Evolutionary conservation across 2,329 filamentous ascomycete genomes (phyloP).

Genomic region (Aureobasidium lini): DNA sequence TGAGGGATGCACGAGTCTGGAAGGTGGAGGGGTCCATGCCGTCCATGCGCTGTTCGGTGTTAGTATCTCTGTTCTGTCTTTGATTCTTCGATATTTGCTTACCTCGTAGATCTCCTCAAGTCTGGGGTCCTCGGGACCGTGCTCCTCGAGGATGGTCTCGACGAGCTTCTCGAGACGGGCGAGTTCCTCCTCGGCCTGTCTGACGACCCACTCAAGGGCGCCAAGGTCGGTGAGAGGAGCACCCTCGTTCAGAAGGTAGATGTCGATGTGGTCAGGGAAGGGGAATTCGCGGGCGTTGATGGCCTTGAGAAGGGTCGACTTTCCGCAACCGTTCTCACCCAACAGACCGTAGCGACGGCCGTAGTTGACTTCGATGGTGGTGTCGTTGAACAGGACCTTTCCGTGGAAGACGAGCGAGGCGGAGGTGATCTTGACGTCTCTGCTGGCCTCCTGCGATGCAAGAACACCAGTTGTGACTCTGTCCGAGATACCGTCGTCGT

Average conservation of each 20-base stretch:
- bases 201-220: slow-evolving; percentile 95
- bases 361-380: slow-evolving; percentile 85
- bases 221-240: slow-evolving; percentile 82
- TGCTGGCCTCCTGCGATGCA: slow-evolving; percentile 72
- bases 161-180: slow-evolving; percentile 80
- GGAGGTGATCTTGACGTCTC: slow-evolving; percentile 96
- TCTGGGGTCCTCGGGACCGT: slow-evolving; percentile 83
- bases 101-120: slow-evolving; percentile 95
- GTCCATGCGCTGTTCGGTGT: slow-evolving; percentile 66
- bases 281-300: slow-evolving; percentile 92
- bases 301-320: slow-evolving; percentile 94
- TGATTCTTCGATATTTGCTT: slow-evolving; percentile 30
- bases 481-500: slow-evolving; percentile 92
- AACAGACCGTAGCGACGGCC: slow-evolving; percentile 89
- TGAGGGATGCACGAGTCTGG: slow-evolving; percentile 87
- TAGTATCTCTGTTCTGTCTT: slow-evolving; percentile 13
- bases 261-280: slow-evolving; percentile 92
- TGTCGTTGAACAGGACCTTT: slow-evolving; percentile 89
- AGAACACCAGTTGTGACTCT: slow-evolving; percentile 97
- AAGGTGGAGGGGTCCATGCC: slow-evolving; percentile 98
- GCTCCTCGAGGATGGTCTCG: slow-evolving; percentile 82
- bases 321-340: slow-evolving; percentile 98
- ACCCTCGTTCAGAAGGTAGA: slow-evolving; percentile 97
- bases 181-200: slow-evolving; percentile 87
- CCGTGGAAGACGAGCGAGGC: slow-evolving; percentile 95